Evolutionary conservation across 805 yeast genomes (phyloP).

Genomic region (Metschnikowia shivogae): DNA sequence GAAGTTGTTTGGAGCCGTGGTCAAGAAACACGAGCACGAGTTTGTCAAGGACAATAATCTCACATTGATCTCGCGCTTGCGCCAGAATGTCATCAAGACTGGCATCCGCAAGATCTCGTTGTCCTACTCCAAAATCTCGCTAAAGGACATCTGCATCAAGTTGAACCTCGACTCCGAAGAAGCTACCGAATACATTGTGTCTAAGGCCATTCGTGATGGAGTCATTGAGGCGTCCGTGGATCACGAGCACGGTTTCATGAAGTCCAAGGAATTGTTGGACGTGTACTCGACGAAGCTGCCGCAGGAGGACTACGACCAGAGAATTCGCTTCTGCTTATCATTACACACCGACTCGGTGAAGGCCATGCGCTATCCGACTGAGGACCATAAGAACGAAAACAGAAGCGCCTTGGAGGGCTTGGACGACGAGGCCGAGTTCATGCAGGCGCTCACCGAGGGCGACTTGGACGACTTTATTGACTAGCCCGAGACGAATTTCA

Average conservation of each 20-base stretch:
- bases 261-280: conserved; percentile 80
- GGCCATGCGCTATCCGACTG: conserved; percentile 86
- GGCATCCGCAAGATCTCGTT: conserved; percentile 92
- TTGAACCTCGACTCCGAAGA: conserved; percentile 91
- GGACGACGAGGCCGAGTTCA: conserved; percentile 40
- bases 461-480: conserved; percentile 50
- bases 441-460: conserved; percentile 51
- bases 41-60: conserved; percentile 76
- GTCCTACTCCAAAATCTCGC: conserved; percentile 84
- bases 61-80: conserved; percentile 79
- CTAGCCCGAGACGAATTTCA: conserved; percentile 14
- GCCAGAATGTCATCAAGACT: conserved; percentile 96
- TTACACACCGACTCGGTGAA: conserved; percentile 89
- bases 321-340: conserved; percentile 87
- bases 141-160: conserved; percentile 90
- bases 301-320: conserved; percentile 81
- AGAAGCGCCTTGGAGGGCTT: conserved; percentile 28
- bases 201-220: conserved; percentile 95
- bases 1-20: conserved; percentile 67
- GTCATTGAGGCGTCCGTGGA: conserved; percentile 93
- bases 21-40: conserved; percentile 55
- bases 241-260: conserved; percentile 88
- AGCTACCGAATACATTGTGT: conserved; percentile 93
- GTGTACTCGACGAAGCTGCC: conserved; percentile 86
- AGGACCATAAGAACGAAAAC: conserved; percentile 29